These are phyloP conservation scores for Reticulascus tulasneorum DNA, from an alignment of 2,329 filamentous ascomycete species.

Conservation along the genomic window DNA sequence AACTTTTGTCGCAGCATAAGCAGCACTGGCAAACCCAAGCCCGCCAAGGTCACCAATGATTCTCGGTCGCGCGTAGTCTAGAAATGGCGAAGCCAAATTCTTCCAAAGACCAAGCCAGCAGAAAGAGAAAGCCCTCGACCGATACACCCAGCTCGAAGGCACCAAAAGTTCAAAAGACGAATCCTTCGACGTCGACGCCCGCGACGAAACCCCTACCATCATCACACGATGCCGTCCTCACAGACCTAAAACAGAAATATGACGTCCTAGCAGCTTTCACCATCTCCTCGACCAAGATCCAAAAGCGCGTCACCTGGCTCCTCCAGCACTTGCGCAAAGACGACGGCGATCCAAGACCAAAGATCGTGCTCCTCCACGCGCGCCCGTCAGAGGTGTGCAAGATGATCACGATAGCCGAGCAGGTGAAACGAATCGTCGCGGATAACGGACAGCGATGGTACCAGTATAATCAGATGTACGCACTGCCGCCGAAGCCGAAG, in stretches of 20 bases:
- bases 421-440: conserved; percentile 51
- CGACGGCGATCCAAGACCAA: conserved; percentile 18
- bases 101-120: conserved; percentile 1
- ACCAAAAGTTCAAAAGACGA: conserved; percentile 10
- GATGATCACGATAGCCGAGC: conserved; percentile 64
- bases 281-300: conserved; percentile 57
- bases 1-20: neutral
- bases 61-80: neutral
- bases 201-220: conserved; percentile 22
- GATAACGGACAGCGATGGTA: conserved; percentile 34
- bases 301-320: conserved; percentile 45
- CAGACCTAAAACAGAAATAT: conserved; percentile 41
- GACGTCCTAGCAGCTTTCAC: conserved; percentile 50
- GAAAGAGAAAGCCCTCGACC: conserved; percentile 8
- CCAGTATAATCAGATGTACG: conserved; percentile 56
- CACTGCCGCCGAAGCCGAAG: conserved; percentile 32
- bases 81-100: conserved; percentile 1
- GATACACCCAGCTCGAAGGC: conserved; percentile 4
- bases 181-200: conserved; percentile 7
- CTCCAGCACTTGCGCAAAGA: conserved; percentile 37
- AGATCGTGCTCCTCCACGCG: conserved; percentile 46
- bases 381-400: conserved; percentile 54
- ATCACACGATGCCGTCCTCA: conserved; percentile 39
- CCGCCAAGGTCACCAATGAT: conserved; percentile 1
- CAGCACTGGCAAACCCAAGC: neutral